These are phyloP conservation scores for Penicillium macrosclerotiorum DNA, from an alignment of 495 filamentous ascomycete species.

Conservation along the genomic window DNA sequence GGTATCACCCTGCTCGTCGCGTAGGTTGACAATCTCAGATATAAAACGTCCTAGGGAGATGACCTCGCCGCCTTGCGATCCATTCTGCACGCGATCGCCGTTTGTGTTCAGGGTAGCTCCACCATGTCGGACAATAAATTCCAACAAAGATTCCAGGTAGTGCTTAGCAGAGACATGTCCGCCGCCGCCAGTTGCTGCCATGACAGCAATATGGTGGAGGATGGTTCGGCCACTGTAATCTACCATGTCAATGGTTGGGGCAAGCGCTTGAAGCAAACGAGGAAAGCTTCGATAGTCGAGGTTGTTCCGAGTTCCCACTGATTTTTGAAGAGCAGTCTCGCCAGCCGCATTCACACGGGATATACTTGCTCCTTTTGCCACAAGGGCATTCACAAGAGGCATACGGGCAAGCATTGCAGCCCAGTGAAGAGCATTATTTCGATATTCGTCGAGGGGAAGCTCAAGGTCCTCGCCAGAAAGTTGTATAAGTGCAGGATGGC, in stretches of 20 bases:
- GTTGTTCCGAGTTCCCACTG: constrained; percentile 86
- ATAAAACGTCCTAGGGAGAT: constrained; percentile 89
- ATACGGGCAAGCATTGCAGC: constrained; percentile 91
- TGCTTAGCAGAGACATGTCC: constrained; percentile 77
- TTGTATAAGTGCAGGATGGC: constrained; percentile 63
- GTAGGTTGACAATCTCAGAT: constrained; percentile 90
- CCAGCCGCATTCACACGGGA: constrained; percentile 82
- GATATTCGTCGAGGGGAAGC: constrained; percentile 79
- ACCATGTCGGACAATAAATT: constrained; percentile 87
- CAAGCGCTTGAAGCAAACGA: constrained; percentile 81
- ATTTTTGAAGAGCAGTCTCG: constrained; percentile 87
- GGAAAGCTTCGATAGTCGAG: constrained; percentile 78
- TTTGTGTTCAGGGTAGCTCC: constrained; percentile 50
- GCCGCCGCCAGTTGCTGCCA: constrained; percentile 87
- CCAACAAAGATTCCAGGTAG: constrained; percentile 88
- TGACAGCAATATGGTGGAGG: constrained; percentile 92
- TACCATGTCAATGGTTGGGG: constrained; percentile 84
- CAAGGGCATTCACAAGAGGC: constrained; percentile 72
- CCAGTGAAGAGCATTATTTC: constrained; percentile 92
- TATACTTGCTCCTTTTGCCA: constrained; percentile 80
- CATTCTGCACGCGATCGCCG: constrained; percentile 28
- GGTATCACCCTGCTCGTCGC: constrained; percentile 89
- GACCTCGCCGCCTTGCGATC: constrained; percentile 46
- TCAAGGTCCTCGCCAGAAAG: constrained; percentile 83
- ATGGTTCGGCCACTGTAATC: constrained; percentile 89